Evolutionary conservation across 352 stramenopile genomes (phyloP), one percentile per base, ranked within the genome.

Genomic region (Globisporangium viniferum): DNA sequence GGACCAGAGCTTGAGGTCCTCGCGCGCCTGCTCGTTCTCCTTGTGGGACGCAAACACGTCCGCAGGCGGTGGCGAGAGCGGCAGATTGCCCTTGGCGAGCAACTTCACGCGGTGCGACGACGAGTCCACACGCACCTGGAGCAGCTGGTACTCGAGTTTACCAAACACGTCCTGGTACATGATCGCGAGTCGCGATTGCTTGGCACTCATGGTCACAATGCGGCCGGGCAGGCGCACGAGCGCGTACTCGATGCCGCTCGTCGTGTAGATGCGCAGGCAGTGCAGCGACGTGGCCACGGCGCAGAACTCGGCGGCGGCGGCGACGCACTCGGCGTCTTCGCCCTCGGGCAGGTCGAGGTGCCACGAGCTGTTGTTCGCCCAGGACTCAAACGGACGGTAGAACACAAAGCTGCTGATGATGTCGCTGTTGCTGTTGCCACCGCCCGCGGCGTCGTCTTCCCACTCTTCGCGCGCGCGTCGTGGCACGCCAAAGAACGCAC

Each of bases 341-440:
- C 76, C 79, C 7, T 86, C 76, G 0, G 86, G 85, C 22, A 95
- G 69, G 1, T 74, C 79, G 12, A 88, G 57, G 67, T 95, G 85
- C 88, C 88, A 95, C 48, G 82, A 91, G 41, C 81, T 85, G 66
- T 92, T 95, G 67, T 71, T 87, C 0, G 83, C 85, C 88, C 88
- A 95, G 22, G 88, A 91, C 44, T 95, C 84, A 62, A 95, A 93
- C 22, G 85, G 83, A 0, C 86, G 88, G 70, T 95, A 95, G 73
- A 92, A 93, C 6, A 94, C 67, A 41, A 85, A 89, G 70, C 86
- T 92, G 63, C 72, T 77, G 48, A 89, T 83, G 22, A 93, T 73
- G 44, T 89, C 82, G 35, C 71, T 56, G n/a, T 64, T 79, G 68
- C 86, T 72, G 31, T 67, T 68, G 2, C 64, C 36, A 44, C 36